Evolutionary conservation across 768 basidiomycete genomes (phyloP), one percentile per base, ranked within the genome.

Genomic region (Tephrocybe sp.): DNA sequence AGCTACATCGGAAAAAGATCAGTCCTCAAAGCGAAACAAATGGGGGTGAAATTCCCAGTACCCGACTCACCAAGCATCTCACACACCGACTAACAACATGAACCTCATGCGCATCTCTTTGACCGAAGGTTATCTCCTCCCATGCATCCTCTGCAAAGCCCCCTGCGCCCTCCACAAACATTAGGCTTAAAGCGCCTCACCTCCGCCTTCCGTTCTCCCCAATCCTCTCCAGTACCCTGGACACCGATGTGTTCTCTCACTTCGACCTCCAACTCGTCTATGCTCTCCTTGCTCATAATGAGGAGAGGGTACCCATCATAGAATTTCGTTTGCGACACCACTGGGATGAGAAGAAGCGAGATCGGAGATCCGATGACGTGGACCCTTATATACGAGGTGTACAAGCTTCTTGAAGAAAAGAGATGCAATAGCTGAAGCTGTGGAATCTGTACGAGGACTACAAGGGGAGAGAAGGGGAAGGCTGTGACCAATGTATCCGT

Each of bases 221-320:
- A 61, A 41, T 23, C 50, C 25, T 61, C 55, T 5, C 30, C 54
- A 7, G 59, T 37, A 0, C 58, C 58, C 51, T 51, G 47, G 41
- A 58, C 67, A 41, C 78, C 80, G 33, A 78, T 73, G 63, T 76
- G 71, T 40, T 60, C 60, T 56, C 73, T 70, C 44, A 81, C 65
- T 40, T 76, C 74, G 47, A 71, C 66, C 57, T 83, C 75, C 28
- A 90, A 64, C 30, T 73, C 73, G 24, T 49, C 62, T 57, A 85
- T 73, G 59, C 83, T 85, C 68, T 91, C 84, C 63, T 85, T 79
- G 20, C 84, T 85, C 23, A 86, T 69, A 5, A 91, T 60, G 28
- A 88, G 67, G 43, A 92, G 59, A 1, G 89, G 88, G 61, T 81
- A 91, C 48, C 80, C 83, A 55, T 90, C 89, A 65, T 90, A 85